phyloP scores from a whole-genome alignment of 148 eudicot species.

The Camellia japonica region DNA sequence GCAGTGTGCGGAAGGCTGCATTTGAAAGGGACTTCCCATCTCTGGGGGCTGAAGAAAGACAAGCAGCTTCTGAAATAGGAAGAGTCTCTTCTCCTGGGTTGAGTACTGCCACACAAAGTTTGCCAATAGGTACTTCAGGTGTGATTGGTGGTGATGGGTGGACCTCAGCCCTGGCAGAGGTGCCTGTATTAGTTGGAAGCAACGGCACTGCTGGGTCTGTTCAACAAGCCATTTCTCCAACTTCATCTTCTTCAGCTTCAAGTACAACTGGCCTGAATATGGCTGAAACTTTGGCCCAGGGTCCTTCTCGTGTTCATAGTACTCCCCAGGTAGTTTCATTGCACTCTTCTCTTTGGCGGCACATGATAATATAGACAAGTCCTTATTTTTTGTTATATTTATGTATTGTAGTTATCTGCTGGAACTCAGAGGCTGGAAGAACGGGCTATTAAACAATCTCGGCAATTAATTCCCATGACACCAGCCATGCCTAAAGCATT shows the following conservation, averaged over 20 bases:
- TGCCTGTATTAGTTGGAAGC: constrained; percentile 34
- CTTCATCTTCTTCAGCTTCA: constrained; percentile 20
- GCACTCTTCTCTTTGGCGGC: background rate
- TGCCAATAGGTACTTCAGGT: constrained; percentile 29
- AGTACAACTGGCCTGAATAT: constrained; percentile 38
- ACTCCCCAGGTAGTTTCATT: constrained; percentile 35
- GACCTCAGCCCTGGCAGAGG: constrained; percentile 59
- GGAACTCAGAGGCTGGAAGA: constrained; percentile 55
- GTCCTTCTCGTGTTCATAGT: constrained; percentile 37
- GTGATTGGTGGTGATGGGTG: constrained; percentile 36
- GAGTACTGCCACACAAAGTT: constrained; percentile 30
- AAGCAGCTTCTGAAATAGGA: constrained; percentile 24
- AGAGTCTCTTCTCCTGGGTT: constrained; percentile 48
- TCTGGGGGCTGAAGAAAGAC: constrained; percentile 39
- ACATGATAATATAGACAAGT: background rate
- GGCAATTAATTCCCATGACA: constrained; percentile 52
- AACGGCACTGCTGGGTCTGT: constrained; percentile 22
- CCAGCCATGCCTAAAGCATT: constrained; percentile 45
- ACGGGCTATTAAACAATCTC: constrained; percentile 48
- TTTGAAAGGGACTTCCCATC: constrained; percentile 48
- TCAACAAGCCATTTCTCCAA: constrained; percentile 21
- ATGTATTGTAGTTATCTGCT: constrained; percentile 27
- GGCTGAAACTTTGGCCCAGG: constrained; percentile 54
- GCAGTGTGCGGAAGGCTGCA: constrained; percentile 24
- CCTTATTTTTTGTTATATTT: background rate